Evolutionary conservation across 306 rosid species (phyloP), one percentile per base, ranked within the genome.

Genomic region (Vachellia collinsii): DNA sequence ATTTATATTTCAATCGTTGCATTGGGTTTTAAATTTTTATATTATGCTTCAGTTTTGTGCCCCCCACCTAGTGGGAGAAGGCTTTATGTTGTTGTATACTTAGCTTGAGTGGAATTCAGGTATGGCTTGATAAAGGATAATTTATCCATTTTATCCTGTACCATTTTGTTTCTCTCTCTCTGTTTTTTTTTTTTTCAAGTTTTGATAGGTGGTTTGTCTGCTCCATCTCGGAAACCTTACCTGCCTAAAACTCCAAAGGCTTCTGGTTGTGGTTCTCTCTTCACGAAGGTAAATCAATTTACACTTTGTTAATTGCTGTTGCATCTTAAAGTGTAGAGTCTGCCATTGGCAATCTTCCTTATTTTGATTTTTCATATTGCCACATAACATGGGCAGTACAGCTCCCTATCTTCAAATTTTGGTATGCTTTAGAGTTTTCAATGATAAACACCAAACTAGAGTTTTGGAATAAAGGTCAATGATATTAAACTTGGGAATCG

Each of bases 161-260:
- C 5, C 3, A 25, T 77, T n/a, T 69, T 80, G 14, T 37, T 75
- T 67, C 20, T 61, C 1, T 44, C n/a, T n/a, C n/a, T n/a, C n/a
- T n/a, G n/a, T n/a, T n/a, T n/a, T n/a, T n/a, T n/a, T 43, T 74
- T 63, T 34, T 59, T 80, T 77, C 79, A 76, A 58, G 48, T 72
- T 72, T 83, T 83, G 72, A 76, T 77, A 95, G 98, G 96, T 43
- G 96, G 90, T 83, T 79, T 91, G 90, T 77, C 85, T 75, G 75
- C 92, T 73, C 92, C 98, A 78, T 88, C 93, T 62, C 88, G 91
- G 1, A 93, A 93, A 81, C 94, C 96, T 25, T 90, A 58, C 83
- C 98, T 94, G 0, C 92, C 92, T 66, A 93, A 83, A 85, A 94
- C 98, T 87, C 94, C 97, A 23, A 93, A 93, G 85, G 90, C 92